Conservation (phyloP, 2,329 filamentous ascomycete genomes). For the Rasamsonia emersonii region DNA sequence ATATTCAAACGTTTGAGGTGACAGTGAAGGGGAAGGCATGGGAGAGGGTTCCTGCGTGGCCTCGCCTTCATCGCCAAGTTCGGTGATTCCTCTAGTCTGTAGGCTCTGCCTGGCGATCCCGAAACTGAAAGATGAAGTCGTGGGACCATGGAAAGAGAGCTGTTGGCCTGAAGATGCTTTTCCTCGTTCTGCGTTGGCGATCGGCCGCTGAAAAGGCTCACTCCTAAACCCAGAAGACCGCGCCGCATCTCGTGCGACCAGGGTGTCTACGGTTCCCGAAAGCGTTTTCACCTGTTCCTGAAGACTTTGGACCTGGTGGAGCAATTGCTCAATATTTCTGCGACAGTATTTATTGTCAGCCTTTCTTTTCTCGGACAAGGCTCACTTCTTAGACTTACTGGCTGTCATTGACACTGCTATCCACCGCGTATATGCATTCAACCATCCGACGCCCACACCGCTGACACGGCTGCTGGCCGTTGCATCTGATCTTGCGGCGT, state of each 20-base stretch:
- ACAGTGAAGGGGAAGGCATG: slow-evolving; percentile 19
- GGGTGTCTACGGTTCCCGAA: slow-evolving; percentile 58
- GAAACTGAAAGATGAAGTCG: slow-evolving; percentile 72
- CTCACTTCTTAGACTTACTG: slow-evolving; percentile 1
- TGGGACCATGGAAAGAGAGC: slow-evolving; percentile 71
- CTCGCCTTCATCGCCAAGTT: slow-evolving; percentile 48
- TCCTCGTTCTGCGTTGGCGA: slow-evolving; percentile 8
- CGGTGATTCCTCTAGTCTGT: slow-evolving; percentile 76
- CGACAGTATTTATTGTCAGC: background rate
- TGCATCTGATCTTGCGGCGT: slow-evolving; percentile 67
- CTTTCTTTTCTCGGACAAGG: background rate
- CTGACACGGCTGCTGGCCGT: slow-evolving; percentile 59
- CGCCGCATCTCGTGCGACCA: slow-evolving; percentile 41
- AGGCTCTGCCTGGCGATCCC: slow-evolving; percentile 78
- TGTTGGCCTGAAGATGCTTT: slow-evolving; percentile 33
- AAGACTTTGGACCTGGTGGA: slow-evolving; percentile 24
- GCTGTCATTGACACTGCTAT: slow-evolving; percentile 38
- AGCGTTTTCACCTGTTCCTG: slow-evolving; percentile 67
- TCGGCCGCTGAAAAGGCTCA: slow-evolving; percentile 7
- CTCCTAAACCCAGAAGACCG: no score
- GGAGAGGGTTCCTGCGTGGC: slow-evolving; percentile 37
- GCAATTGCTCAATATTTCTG: slow-evolving; percentile 19
- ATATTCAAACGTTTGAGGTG: slow-evolving; percentile 15
- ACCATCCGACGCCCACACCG: slow-evolving; percentile 55
- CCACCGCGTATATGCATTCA: slow-evolving; percentile 57